Conservation (phyloP, 192 early-diverging fungal genomes). For the Obelidium mucronatum region DNA sequence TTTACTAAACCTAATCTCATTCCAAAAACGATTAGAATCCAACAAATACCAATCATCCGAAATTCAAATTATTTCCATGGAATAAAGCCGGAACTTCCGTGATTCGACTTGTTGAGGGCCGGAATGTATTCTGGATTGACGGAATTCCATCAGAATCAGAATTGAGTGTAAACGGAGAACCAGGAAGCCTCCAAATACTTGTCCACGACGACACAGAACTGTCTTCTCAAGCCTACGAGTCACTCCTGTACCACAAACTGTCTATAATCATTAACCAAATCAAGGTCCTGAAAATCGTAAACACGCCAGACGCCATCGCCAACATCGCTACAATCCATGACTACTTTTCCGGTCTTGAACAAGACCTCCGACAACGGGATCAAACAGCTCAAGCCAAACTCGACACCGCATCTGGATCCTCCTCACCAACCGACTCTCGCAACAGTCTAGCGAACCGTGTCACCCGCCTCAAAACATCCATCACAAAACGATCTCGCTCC, state of each 20-base stretch:
- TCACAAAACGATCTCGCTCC: slow-evolving; percentile 21
- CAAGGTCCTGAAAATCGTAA: slow-evolving; percentile 41
- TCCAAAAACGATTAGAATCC: too few species aligned
- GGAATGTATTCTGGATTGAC: slow-evolving; percentile 29
- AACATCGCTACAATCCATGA: slow-evolving; percentile 23
- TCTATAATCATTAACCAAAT: slow-evolving; percentile 40
- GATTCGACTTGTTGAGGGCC: slow-evolving; percentile 5
- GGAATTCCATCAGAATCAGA: background rate
- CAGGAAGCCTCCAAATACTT: background rate
- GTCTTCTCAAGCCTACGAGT: slow-evolving; percentile 5
- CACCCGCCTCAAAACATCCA: background rate
- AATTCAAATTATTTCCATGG: slow-evolving; percentile 22
- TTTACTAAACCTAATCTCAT: too few species aligned
- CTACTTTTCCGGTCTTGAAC: slow-evolving; percentile 44
- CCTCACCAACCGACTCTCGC: too few species aligned
- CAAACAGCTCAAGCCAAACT: background rate
- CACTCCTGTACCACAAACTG: slow-evolving; percentile 23
- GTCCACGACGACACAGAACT: background rate
- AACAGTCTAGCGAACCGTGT: slow-evolving; percentile 20
- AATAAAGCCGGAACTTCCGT: background rate
- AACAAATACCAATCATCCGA: background rate
- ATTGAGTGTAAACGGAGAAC: background rate
- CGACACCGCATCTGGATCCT: background rate
- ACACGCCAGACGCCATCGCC: slow-evolving; percentile 13
- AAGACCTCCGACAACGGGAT: background rate